These are phyloP conservation scores for Penicillium steckii DNA, from an alignment of 495 filamentous ascomycete genomes.

Conservation along the genomic window DNA sequence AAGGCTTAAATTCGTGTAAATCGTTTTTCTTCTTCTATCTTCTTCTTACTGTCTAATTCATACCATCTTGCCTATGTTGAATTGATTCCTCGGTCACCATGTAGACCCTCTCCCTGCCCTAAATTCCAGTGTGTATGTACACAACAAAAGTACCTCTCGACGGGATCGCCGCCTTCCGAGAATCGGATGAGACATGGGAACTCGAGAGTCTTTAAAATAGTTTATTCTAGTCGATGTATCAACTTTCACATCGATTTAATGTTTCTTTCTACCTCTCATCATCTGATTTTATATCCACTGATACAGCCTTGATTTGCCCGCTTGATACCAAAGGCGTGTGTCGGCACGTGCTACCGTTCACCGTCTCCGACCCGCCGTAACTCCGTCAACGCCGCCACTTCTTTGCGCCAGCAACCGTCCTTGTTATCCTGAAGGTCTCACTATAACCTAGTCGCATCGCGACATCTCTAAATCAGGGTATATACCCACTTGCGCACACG, in stretches of 20 bases:
- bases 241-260: background rate
- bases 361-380: constrained; percentile 8
- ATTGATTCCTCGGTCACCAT: background rate
- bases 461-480: background rate
- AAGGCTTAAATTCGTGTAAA: constrained; percentile 11
- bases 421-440: background rate
- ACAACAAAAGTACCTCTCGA: no score
- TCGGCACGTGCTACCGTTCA: constrained; percentile 11
- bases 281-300: no score
- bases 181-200: background rate
- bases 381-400: constrained; percentile 9
- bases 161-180: background rate
- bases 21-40: constrained; percentile 1
- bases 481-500: constrained; percentile 7
- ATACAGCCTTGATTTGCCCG: no score
- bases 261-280: background rate
- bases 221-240: background rate
- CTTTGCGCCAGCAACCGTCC: constrained; percentile 6
- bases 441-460: constrained; percentile 6
- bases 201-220: background rate
- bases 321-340: background rate
- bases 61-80: background rate
- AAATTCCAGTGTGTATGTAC: no score
- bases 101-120: no score
- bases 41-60: background rate